A percentile compares a stretch with the other conserved stretches of the same genome.
Evolutionary conservation across 1,284 basidiomycete species (phyloP).

Genomic region (Irpex rosettiformis): DNA sequence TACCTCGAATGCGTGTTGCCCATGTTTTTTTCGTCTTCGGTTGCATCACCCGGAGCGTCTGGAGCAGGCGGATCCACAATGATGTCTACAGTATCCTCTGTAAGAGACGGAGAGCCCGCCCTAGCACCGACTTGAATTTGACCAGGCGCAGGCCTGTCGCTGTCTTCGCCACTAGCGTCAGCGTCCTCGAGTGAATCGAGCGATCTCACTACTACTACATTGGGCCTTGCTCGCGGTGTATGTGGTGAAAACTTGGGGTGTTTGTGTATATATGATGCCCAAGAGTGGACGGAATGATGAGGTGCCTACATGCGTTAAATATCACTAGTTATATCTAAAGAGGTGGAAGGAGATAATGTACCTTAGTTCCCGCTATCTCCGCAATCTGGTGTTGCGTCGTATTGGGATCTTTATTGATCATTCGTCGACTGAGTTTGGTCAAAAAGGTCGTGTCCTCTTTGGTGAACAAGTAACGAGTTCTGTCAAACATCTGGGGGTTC

Average conservation of each 20-base stretch:
- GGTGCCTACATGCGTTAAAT: too few relatives aligned
- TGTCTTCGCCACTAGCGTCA: too few relatives aligned
- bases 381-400: too few relatives aligned
- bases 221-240: too few relatives aligned
- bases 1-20: background rate
- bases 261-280: too few relatives aligned
- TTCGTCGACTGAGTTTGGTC: background rate
- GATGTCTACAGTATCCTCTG: background rate
- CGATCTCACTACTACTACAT: too few relatives aligned
- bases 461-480: background rate
- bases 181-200: too few relatives aligned
- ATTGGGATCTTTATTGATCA: background rate
- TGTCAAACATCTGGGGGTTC: background rate
- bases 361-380: background rate
- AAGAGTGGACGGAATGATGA: too few relatives aligned
- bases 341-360: background rate
- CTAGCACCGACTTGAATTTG: background rate
- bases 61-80: background rate
- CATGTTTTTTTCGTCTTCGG: background rate
- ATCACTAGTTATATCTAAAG: too few relatives aligned
- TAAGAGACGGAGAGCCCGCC: background rate
- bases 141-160: too few relatives aligned
- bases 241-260: too few relatives aligned
- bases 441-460: background rate
- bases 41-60: background rate